Evolutionary conservation across 1,284 basidiomycete genomes (phyloP), one percentile per base, ranked within the genome.

Genomic region (Cryptococcus amylolentus): DNA sequence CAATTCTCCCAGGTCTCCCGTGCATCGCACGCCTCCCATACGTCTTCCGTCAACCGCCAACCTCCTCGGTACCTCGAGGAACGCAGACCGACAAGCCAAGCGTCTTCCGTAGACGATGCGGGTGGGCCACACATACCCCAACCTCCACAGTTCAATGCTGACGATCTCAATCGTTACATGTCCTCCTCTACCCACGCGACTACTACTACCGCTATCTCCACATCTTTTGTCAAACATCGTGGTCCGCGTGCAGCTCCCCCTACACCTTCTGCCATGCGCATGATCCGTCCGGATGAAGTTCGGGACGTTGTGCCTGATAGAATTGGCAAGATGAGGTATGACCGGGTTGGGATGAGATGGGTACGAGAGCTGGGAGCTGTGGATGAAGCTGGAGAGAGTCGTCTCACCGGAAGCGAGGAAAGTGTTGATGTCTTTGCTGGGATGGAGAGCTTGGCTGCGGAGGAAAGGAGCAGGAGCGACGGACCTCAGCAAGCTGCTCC

Each of bases 341-440:
- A 95, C 76, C 84, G 81, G 55, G 81, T 81, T 39, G 81, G 84
- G 73, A 88, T 89, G 84, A 84, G 84, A 61, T 96, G 92, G 92
- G 84, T 92, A 49, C 87, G 86, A 74, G 84, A 82, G 16, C 61
- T 71, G 61, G 49, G 69, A 66, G 35, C 75, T 69, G 45, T 80
- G 69, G 58, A 67, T 37, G 69, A 71, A 59, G 68, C 60, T 4
- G 67, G 62, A 7, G 72, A 72, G 58, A 72, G 66, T 57, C 58
- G 60, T 14, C 47, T 56, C 35, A 70, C 72, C 7, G 70, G 81
- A 65, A 80, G 71, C 54, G 80, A 73, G 60, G 83, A 83, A 55
- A 91, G 87, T 65, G 88, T 88, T 61, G 91, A 91, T 77, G 86
- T 88, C 18, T 93, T 93, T 76, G 84, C 84, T 47, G 90, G 91